These are phyloP conservation scores for Collybia sp. DNA, from an alignment of 768 basidiomycete genomes.

Conservation along the genomic window DNA sequence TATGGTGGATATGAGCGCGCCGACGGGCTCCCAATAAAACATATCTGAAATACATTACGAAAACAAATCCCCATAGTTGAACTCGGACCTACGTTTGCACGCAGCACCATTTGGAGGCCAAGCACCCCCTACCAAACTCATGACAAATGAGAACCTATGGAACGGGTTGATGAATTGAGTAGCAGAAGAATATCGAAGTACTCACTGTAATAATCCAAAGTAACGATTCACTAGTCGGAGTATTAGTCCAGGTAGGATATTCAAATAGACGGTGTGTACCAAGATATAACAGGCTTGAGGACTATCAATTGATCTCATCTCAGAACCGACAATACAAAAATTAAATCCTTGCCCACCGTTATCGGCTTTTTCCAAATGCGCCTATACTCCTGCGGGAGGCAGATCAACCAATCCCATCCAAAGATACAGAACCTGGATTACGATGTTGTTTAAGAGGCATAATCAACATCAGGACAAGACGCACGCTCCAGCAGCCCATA, in stretches of 20 bases:
- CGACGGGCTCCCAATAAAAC: constrained; percentile 11
- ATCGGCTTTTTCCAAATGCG: constrained; percentile 13
- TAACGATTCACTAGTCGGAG: constrained; percentile 11
- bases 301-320: too few relatives aligned
- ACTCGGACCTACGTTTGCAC: constrained; percentile 1
- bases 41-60: constrained; percentile 5
- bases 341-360: constrained; percentile 4
- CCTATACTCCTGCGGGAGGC: constrained; percentile 13
- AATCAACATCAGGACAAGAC: constrained; percentile 1
- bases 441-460: constrained; percentile 3
- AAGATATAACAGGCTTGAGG: too few relatives aligned
- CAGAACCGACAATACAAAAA: too few relatives aligned
- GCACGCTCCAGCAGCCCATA: constrained; percentile 14
- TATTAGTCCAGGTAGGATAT: neutral
- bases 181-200: neutral
- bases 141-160: neutral
- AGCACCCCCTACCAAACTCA: constrained; percentile 5
- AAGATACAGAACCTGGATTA: constrained; percentile 15
- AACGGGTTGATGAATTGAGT: too few relatives aligned
- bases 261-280: too few relatives aligned
- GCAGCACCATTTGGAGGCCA: constrained; percentile 8
- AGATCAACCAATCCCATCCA: constrained; percentile 14
- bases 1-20: constrained; percentile 12
- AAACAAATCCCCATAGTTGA: neutral
- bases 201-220: constrained; percentile 14